Conservation (phyloP, 1,284 basidiomycete genomes). For the Fomitopsis palustris region DNA sequence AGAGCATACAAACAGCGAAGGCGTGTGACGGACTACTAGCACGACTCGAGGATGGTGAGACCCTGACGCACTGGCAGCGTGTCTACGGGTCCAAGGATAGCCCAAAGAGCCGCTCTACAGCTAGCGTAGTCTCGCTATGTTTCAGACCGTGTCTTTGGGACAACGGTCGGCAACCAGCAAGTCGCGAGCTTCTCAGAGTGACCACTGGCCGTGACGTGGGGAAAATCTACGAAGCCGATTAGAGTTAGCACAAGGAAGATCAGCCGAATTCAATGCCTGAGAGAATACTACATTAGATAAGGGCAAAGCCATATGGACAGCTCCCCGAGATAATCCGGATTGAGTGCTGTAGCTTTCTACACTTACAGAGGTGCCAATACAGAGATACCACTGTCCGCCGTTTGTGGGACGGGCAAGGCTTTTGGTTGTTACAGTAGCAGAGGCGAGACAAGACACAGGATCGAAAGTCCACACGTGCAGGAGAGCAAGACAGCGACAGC, state of each 20-base stretch:
- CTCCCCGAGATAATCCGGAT: not conserved
- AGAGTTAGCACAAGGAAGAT: not conserved
- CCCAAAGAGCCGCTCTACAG: not conserved
- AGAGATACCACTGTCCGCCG: not conserved
- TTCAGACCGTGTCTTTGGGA: not conserved
- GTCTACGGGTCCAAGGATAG: not conserved
- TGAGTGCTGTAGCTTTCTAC: not conserved
- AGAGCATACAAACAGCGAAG: not conserved
- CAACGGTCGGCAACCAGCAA: not conserved
- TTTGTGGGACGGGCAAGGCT: not conserved
- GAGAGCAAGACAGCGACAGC: slow-evolving; percentile 1
- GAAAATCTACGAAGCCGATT: not conserved
- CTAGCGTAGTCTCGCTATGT: not conserved
- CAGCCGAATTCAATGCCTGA: not conserved
- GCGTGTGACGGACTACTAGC: not conserved
- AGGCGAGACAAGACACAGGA: not conserved
- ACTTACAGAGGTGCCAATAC: not conserved
- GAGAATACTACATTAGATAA: not conserved
- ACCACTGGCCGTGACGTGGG: not conserved
- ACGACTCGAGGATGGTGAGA: not conserved
- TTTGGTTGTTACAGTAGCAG: not conserved
- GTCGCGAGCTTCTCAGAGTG: not conserved
- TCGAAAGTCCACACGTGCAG: not conserved
- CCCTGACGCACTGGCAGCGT: not conserved
- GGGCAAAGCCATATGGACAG: not conserved